Base-by-base conservation (phyloP, 139 green algal genomes). In the Chlorella sp. region DNA sequence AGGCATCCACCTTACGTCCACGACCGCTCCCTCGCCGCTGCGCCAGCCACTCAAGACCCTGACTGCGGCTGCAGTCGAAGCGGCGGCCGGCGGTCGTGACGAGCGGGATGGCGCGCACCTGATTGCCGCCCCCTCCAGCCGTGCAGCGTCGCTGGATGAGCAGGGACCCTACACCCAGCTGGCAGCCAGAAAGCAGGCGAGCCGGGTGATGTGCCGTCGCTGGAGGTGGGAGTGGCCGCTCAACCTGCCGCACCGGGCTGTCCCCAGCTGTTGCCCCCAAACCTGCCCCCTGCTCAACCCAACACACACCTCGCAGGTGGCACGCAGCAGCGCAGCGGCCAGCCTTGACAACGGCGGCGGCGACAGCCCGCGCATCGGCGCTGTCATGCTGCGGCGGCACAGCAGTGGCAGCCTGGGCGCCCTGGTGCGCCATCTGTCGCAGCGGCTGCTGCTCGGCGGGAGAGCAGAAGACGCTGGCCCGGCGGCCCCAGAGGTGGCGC, bases 331-430 rank as follows among this genome's bases (percentile, higher is more conserved):
- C 51, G 51, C 15, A 15, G 11, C 51, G 21, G 51, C 51, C 51
- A 60, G 51, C 51, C 51, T 60, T 20, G 51, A 60, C 15, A 21
- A 23, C 13, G 15, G 51, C 51, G 11, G 30, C 30, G 26, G n/a
- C n/a, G n/a, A n/a, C 73, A 80, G 73, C 73, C 73, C 73, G 1
- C 73, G 73, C 73, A 80, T 80, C n/a, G 17, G 47, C 32, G 47
- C 73, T n/a, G 17, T 80, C 73, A 20, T 18, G 47, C 34, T 39
- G 21, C 36, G 21, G 21, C 51, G 51, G 4, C 36, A 39, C 13
- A 39, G 64, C 18, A 16, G 17, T 36, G 21, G 6, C 36, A 55
- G 36, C 36, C 64, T 74, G 0, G 68, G 68, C 68, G 41, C 68
- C 17, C 68, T 74, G 18, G 20, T 74, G 34, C 68, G 68, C 34